Conservation (phyloP, 441 rosid genomes). For the Geranium incanum region DNA sequence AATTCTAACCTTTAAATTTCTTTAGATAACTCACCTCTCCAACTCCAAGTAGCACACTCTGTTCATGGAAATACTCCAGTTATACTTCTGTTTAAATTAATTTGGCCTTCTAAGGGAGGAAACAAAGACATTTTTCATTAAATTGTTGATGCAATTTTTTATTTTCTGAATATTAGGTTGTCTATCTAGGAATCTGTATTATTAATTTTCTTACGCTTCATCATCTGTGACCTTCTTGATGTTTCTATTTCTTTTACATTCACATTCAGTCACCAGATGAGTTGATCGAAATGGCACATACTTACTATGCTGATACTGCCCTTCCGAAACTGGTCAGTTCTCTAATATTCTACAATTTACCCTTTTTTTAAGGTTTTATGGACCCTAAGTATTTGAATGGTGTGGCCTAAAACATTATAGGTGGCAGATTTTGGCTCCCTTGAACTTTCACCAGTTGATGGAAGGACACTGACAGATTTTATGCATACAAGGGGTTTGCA, state of each 20-base stretch:
- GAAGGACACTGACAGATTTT: slow-evolving; percentile 77
- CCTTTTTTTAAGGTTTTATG: slow-evolving; percentile 14
- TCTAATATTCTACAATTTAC: slow-evolving; percentile 18
- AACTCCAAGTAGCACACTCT: slow-evolving; percentile 1
- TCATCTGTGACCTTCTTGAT: slow-evolving; percentile 8
- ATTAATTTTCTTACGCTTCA: slow-evolving; percentile 5
- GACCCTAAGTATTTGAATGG: slow-evolving; percentile 19
- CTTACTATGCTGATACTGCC: slow-evolving; percentile 66
- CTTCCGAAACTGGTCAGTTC: slow-evolving; percentile 70
- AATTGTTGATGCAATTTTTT: slow-evolving; percentile 11
- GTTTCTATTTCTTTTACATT: slow-evolving; percentile 12
- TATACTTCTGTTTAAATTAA: background rate
- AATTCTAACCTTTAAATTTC: slow-evolving; percentile 9
- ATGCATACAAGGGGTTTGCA: slow-evolving; percentile 82
- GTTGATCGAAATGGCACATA: slow-evolving; percentile 67
- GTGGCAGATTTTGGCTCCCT: slow-evolving; percentile 88
- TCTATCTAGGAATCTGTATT: background rate
- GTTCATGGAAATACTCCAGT: background rate
- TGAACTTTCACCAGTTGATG: slow-evolving; percentile 81
- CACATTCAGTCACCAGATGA: slow-evolving; percentile 51
- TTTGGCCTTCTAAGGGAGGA: background rate
- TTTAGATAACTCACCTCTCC: background rate
- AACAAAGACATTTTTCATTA: background rate
- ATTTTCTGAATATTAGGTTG: slow-evolving; percentile 10
- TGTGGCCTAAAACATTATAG: slow-evolving; percentile 30